phyloP scores from a whole-genome alignment of 495 filamentous ascomycete genomes.

The Neurospora discreta region DNA sequence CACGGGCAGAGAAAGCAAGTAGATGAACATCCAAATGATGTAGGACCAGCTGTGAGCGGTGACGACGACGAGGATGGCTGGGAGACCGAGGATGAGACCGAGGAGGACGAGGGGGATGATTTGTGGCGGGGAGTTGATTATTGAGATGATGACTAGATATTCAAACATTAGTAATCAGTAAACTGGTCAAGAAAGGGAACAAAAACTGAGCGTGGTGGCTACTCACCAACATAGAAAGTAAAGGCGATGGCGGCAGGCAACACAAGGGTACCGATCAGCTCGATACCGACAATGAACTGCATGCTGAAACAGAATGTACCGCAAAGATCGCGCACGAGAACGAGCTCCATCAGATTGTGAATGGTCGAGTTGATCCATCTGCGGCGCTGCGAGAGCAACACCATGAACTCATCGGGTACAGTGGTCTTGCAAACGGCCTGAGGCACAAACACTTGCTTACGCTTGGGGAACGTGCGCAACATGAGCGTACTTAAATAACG shows the following conservation, averaged over 20 bases:
- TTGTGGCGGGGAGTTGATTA: conserved; percentile 71
- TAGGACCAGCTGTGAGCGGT: conserved; percentile 94
- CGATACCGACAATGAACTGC: conserved; percentile 97
- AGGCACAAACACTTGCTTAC: conserved; percentile 96
- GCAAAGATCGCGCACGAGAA: conserved; percentile 90
- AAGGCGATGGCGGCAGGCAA: conserved; percentile 93
- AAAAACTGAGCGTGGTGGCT: not conserved
- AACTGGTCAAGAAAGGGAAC: not conserved
- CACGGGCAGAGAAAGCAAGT: conserved; percentile 82
- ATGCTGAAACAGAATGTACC: conserved; percentile 99
- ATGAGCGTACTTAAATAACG: conserved; percentile 95
- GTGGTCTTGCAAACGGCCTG: conserved; percentile 98
- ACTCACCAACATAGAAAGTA: conserved; percentile 87
- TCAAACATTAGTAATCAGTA: conserved; percentile 12
- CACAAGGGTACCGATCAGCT: conserved; percentile 88
- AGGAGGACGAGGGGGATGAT: conserved; percentile 87
- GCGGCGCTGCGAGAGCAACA: conserved; percentile 85
- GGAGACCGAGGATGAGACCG: conserved; percentile 84
- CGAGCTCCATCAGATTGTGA: conserved; percentile 96
- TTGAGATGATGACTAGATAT: conserved; percentile 67
- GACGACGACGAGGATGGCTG: conserved; percentile 83
- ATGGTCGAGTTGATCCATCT: conserved; percentile 99
- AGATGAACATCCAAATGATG: conserved; percentile 94
- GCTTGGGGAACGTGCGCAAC: conserved; percentile 97
- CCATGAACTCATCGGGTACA: conserved; percentile 85